Percentiles rank a stretch among this genome's conserved stretches.
Conservation (phyloP, 345 rosid genomes). For the Eucalyptus globulus region DNA sequence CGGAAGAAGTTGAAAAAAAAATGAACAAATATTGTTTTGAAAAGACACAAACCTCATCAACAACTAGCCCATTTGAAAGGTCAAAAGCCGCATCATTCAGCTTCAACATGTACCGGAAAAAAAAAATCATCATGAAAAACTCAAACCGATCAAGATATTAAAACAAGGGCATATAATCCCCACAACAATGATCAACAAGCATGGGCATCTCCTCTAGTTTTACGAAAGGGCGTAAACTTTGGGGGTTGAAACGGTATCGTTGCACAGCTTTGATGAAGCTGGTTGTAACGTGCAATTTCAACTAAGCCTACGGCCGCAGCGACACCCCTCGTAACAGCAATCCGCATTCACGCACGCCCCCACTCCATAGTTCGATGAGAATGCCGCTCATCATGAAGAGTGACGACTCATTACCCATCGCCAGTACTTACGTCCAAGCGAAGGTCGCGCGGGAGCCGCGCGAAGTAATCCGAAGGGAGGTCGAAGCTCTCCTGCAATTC, state of each 20-base stretch:
- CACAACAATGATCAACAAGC: background rate
- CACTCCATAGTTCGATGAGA: background rate
- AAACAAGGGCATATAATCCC: background rate
- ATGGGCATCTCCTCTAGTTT: background rate
- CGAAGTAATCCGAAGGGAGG: slow-evolving; percentile 73
- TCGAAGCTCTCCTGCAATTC: slow-evolving; percentile 64
- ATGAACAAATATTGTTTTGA: too few relatives aligned
- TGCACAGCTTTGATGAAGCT: background rate
- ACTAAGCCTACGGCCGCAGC: background rate
- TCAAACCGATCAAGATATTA: background rate
- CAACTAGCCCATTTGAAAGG: slow-evolving; percentile 71
- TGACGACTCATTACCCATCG: background rate
- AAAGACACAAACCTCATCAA: slow-evolving; percentile 48
- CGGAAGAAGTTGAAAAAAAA: too few relatives aligned
- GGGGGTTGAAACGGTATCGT: background rate
- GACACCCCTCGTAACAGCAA: background rate
- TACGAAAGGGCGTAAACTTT: background rate
- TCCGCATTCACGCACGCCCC: background rate
- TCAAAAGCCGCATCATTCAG: slow-evolving; percentile 94
- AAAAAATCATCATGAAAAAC: background rate
- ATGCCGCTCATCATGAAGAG: background rate
- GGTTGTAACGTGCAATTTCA: background rate
- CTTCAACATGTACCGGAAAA: slow-evolving; percentile 5
- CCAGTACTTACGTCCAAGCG: slow-evolving; percentile 51
- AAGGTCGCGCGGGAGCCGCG: slow-evolving; percentile 62